A percentile compares a stretch with the other conserved stretches of the same genome.
Conservation (phyloP, 768 basidiomycete genomes). For the Amanita rimosa region DNA sequence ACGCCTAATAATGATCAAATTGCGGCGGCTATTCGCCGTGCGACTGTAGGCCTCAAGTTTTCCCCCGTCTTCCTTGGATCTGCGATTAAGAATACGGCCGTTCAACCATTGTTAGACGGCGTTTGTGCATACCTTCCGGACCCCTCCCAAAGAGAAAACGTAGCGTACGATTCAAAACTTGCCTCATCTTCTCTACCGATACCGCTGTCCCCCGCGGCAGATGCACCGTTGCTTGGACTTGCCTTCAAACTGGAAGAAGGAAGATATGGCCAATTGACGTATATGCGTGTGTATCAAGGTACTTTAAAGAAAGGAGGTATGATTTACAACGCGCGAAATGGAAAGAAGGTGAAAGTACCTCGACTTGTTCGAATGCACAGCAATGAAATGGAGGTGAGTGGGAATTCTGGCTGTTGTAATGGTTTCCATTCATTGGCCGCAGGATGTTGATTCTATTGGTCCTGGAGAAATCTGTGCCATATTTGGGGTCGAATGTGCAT, state of each 20-base stretch:
- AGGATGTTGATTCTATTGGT: conserved; percentile 90
- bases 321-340: conserved; percentile 88
- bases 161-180: conserved; percentile 75
- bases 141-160: conserved; percentile 66
- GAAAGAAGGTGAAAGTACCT: conserved; percentile 96
- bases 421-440: not conserved
- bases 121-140: conserved; percentile 93
- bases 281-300: conserved; percentile 97
- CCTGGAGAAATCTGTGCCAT: conserved; percentile 99
- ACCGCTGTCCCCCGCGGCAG: conserved; percentile 69
- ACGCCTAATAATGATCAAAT: conserved; percentile 65
- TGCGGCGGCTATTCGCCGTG: conserved; percentile 75
- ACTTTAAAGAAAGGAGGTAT: conserved; percentile 75
- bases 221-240: conserved; percentile 82
- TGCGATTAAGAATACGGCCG: conserved; percentile 93
- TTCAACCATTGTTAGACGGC: conserved; percentile 90
- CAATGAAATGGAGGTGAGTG: conserved; percentile 92
- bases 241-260: conserved; percentile 99
- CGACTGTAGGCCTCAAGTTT: conserved; percentile 83
- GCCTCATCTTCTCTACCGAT: conserved; percentile 58
- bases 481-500: conserved; percentile 97
- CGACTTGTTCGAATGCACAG: conserved; percentile 95
- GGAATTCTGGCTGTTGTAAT: not conserved
- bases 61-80: conserved; percentile 96
- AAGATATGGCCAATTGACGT: conserved; percentile 92